Percentiles rank a stretch among this genome's conserved stretches.
Evolutionary conservation across 2,329 filamentous ascomycete species (phyloP).

Genomic region (Aspergillus calidoustus): DNA sequence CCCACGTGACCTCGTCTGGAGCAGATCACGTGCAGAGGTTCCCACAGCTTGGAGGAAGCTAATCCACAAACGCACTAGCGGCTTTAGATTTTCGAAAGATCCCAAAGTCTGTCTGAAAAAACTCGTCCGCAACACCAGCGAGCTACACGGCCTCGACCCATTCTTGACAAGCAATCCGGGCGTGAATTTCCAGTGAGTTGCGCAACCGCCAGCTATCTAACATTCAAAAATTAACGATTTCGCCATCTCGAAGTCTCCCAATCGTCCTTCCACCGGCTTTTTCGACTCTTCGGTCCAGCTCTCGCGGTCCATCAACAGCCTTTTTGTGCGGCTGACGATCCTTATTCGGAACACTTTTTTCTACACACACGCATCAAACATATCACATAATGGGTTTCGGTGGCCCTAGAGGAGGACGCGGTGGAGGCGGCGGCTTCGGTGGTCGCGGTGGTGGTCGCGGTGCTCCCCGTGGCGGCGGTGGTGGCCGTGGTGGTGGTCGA

Average conservation of each 20-base stretch:
- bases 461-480: slow-evolving; percentile 47
- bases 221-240: slow-evolving; percentile 2
- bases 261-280: slow-evolving; percentile 16
- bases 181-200: slow-evolving; percentile 27
- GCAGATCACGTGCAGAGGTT: slow-evolving; percentile 27
- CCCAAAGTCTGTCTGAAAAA: slow-evolving; percentile 43
- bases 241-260: slow-evolving; percentile 16
- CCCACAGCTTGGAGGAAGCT: slow-evolving; percentile 30
- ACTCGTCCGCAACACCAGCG: slow-evolving; percentile 45
- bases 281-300: slow-evolving; percentile 14
- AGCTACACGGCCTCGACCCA: slow-evolving; percentile 41
- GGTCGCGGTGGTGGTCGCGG: slow-evolving; percentile 52
- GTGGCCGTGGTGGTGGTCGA: slow-evolving; percentile 35
- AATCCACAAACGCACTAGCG: slow-evolving; percentile 34
- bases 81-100: slow-evolving; percentile 46
- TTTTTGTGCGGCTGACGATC: slow-evolving; percentile 17
- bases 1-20: slow-evolving; percentile 37
- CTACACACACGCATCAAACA: slow-evolving; percentile 14
- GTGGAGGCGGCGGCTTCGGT: slow-evolving; percentile 35
- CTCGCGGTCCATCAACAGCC: slow-evolving; percentile 16
- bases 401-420: slow-evolving; percentile 36
- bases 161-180: slow-evolving; percentile 33
- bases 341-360: slow-evolving; percentile 8
- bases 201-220: background rate
- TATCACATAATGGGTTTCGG: slow-evolving; percentile 41